These are phyloP conservation scores for Globisporangium paddicum DNA, from an alignment of 352 stramenopile genomes.

Conservation along the genomic window DNA sequence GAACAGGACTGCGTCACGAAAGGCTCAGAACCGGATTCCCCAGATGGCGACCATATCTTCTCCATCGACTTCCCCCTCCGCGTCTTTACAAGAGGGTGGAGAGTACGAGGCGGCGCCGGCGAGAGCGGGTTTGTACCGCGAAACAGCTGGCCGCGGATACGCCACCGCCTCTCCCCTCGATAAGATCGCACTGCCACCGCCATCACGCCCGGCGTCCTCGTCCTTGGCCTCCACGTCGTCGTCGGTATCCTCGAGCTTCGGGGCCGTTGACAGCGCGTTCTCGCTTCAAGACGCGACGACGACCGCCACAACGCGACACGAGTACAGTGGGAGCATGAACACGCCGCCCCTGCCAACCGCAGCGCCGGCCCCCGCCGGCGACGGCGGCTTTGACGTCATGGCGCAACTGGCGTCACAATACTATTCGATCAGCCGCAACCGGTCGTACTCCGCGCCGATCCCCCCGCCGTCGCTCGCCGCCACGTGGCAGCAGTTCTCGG, in stretches of 20 bases:
- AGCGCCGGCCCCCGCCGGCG: background rate
- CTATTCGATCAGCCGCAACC: slow-evolving; percentile 65
- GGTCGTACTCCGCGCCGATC: slow-evolving; percentile 67
- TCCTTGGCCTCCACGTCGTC: slow-evolving; percentile 16
- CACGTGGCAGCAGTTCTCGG: slow-evolving; percentile 54
- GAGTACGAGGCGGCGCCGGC: slow-evolving; percentile 1
- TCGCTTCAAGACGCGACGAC: slow-evolving; percentile 2
- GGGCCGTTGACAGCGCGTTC: slow-evolving; percentile 17
- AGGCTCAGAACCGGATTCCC: slow-evolving; percentile 17
- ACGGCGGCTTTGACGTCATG: slow-evolving; percentile 72
- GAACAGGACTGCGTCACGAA: slow-evolving; percentile 3
- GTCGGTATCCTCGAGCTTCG: slow-evolving; percentile 9
- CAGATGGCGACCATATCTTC: slow-evolving; percentile 18
- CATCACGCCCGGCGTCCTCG: slow-evolving; percentile 8
- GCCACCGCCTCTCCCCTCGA: slow-evolving; percentile 16
- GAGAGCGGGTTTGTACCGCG: slow-evolving; percentile 17
- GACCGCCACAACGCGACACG: slow-evolving; percentile 4
- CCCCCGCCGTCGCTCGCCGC: slow-evolving; percentile 48
- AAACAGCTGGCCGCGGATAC: slow-evolving; percentile 15
- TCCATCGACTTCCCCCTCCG: slow-evolving; percentile 4
- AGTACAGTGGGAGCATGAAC: slow-evolving; percentile 6
- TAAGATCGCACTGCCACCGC: slow-evolving; percentile 18
- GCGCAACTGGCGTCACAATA: slow-evolving; percentile 80
- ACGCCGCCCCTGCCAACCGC: slow-evolving; percentile 1
- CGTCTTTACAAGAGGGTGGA: slow-evolving; percentile 6